Evolutionary conservation across 2,329 filamentous ascomycete genomes (phyloP), one percentile per base, ranked within the genome.

Genomic region (Parastagonospora avenae): DNA sequence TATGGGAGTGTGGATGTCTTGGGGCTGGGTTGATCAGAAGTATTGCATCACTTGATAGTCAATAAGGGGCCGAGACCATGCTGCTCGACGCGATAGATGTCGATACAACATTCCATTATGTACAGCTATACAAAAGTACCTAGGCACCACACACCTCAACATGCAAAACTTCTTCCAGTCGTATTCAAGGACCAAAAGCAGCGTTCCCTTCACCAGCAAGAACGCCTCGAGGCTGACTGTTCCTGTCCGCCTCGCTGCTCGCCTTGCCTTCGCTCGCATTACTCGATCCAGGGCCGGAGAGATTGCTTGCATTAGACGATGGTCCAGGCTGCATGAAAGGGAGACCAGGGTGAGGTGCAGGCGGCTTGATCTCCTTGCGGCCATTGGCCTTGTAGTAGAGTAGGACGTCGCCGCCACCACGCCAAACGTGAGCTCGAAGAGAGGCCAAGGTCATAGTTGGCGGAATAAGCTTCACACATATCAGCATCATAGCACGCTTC

Each of bases 371-470:
- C 53, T 83, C 80, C 74, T 91, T 93, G 66, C 85, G 86, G n/a
- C 92, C 92, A 64, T 97, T 99, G 44, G 89, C 82, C 70, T 92
- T 95, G 80, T 99, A 99, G 67, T 91, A 85, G 42, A 99, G 80
- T 46, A 96, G 77, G 58, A 99, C 89, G 74, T 99, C 94, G 64
- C 89, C 92, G n/a, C 91, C 91, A 37, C 90, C 91, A 65, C 95
- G 91, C 94, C 94, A 99, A 46, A 97, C 81, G 68, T 96, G 92
- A 2, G 92, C 88, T 29, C 93, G 87, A 37, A 99, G 86, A 0
- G 92, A 97, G 4, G 92, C 91, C n/a, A 99, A 83, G 31, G 89
- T 97, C 88, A 96, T 97, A 29, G 87, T 89, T 6, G 87, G 85
- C 2, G 89, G 84, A 24, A 97, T 80, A 51, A 89, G 74, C 79